Evolutionary conservation across 768 basidiomycete genomes (phyloP).

Genomic region (Filobasidium floriforme): DNA sequence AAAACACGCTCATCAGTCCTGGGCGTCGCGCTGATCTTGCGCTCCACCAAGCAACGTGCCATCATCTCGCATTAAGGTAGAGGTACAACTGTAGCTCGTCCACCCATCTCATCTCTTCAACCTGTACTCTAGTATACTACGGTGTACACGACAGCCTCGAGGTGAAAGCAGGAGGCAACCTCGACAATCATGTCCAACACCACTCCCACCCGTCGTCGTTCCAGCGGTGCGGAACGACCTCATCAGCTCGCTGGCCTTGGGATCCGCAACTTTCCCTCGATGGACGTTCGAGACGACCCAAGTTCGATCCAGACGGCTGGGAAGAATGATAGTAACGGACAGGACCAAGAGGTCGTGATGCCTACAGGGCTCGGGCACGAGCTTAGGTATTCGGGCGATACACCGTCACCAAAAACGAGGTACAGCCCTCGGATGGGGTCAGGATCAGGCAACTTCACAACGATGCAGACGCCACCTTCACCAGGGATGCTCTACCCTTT

Average conservation of each 20-base stretch:
- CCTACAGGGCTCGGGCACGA: background rate
- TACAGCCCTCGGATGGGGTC: background rate
- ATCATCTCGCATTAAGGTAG: too few relatives aligned
- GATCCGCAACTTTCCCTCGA: background rate
- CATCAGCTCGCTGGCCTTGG: background rate
- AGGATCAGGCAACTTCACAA: background rate
- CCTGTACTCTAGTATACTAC: too few relatives aligned
- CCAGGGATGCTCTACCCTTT: background rate
- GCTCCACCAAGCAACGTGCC: too few relatives aligned
- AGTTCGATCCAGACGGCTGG: background rate
- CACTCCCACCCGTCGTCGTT: background rate
- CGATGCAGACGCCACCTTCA: constrained; percentile 4
- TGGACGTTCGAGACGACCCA: too few relatives aligned
- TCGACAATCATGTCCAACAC: background rate
- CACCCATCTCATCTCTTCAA: too few relatives aligned
- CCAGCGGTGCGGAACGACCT: background rate
- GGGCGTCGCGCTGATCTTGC: too few relatives aligned
- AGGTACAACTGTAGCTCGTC: too few relatives aligned
- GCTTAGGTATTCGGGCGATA: background rate
- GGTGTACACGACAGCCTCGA: too few relatives aligned
- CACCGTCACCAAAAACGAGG: background rate
- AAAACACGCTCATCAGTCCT: too few relatives aligned
- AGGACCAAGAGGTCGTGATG: background rate
- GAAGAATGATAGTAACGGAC: background rate
- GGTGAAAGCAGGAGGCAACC: too few relatives aligned